phyloP scores from a whole-genome alignment of 495 filamentous ascomycete species.

The Xylona heveae region DNA sequence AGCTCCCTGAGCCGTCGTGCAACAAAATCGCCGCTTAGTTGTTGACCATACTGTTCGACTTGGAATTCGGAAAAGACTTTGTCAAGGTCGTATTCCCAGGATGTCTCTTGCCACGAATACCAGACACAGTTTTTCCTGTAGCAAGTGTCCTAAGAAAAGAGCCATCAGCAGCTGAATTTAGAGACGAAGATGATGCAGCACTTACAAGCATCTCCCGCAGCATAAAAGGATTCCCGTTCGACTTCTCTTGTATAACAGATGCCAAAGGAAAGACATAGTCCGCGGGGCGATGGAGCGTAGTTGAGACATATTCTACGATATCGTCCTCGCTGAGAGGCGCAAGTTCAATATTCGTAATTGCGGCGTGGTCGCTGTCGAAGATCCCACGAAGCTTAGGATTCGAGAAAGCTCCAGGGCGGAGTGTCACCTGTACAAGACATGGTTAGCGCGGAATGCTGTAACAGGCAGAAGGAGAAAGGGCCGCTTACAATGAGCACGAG shows the following conservation, averaged over 20 bases:
- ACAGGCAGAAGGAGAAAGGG: too few species aligned
- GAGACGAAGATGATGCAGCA: too few species aligned
- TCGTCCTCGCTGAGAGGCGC: conserved; percentile 50
- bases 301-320: conserved; percentile 52
- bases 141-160: too few species aligned
- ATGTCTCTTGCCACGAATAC: conserved; percentile 61
- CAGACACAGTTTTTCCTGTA: conserved; percentile 71
- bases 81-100: conserved; percentile 72
- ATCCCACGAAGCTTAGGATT: too few species aligned
- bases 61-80: conserved; percentile 64
- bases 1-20: conserved; percentile 54
- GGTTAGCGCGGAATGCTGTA: too few species aligned
- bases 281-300: conserved; percentile 39
- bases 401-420: too few species aligned
- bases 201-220: conserved; percentile 82
- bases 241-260: conserved; percentile 64
- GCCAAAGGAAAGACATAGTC: conserved; percentile 41
- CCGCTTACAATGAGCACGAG: conserved; percentile 57
- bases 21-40: conserved; percentile 63
- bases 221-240: conserved; percentile 67
- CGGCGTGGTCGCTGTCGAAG: conserved; percentile 27
- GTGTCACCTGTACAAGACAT: too few species aligned
- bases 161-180: too few species aligned
- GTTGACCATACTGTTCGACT: conserved; percentile 49
- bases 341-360: conserved; percentile 43